Conservation (phyloP, 1,139 yeast species). For the Hemisphaericaspora subhashii region DNA sequence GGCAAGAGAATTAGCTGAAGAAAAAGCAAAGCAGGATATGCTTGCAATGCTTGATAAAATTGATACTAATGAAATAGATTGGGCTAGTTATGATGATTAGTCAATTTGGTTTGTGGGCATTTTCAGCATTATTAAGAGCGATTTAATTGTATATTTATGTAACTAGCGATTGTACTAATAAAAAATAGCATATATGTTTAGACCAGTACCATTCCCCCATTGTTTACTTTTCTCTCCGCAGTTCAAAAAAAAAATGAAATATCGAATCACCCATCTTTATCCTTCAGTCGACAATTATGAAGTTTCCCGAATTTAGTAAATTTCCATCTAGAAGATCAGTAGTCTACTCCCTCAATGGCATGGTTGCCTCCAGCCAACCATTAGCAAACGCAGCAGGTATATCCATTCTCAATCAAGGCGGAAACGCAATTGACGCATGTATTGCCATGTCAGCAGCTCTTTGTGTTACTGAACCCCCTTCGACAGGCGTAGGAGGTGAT, state of each 20-base stretch:
- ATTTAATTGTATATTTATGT: too few relatives aligned
- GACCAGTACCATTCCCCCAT: too few relatives aligned
- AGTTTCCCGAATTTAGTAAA: conserved; percentile 16
- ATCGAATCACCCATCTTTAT: too few relatives aligned
- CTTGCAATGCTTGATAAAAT: conserved; percentile 32
- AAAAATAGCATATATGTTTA: too few relatives aligned
- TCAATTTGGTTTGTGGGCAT: too few relatives aligned
- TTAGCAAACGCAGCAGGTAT: conserved; percentile 74
- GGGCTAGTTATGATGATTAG: conserved; percentile 30
- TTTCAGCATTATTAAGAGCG: too few relatives aligned
- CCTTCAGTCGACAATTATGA: conserved; percentile 1
- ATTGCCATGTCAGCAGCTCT: conserved; percentile 76
- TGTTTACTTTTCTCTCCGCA: too few relatives aligned
- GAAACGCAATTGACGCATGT: conserved; percentile 78
- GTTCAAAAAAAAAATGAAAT: too few relatives aligned
- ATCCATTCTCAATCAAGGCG: conserved; percentile 62
- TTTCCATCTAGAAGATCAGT: conserved; percentile 68
- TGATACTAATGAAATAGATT: conserved; percentile 28
- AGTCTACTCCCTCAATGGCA: conserved; percentile 71
- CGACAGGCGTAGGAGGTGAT: conserved; percentile 83
- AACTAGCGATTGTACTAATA: too few relatives aligned
- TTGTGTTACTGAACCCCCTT: conserved; percentile 68
- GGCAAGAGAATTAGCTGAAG: conserved; percentile 11
- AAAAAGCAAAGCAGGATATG: conserved; percentile 27
- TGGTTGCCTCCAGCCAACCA: conserved; percentile 74